phyloP scores from a whole-genome alignment of 2,329 filamentous ascomycete species.

The Teratosphaeria epicoccoides region DNA sequence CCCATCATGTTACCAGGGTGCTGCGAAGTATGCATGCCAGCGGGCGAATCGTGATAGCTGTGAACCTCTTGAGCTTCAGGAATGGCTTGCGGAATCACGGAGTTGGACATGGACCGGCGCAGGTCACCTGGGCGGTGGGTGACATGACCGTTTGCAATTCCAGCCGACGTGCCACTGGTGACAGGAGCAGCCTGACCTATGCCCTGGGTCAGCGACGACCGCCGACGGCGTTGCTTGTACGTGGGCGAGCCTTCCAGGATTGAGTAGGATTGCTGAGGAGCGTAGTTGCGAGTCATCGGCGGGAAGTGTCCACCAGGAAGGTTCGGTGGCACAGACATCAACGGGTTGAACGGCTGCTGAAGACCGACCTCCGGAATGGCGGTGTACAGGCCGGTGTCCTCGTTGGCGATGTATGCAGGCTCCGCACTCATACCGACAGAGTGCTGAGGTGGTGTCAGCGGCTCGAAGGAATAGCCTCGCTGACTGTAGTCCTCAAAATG shows the following conservation, averaged over 20 bases:
- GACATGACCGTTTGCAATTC: constrained; percentile 42
- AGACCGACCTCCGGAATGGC: constrained; percentile 81
- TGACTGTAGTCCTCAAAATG: constrained; percentile 98
- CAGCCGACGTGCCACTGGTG: constrained; percentile 35
- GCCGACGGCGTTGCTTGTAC: constrained; percentile 88
- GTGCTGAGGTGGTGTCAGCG: constrained; percentile 90
- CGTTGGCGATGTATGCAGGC: constrained; percentile 94
- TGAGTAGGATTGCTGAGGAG: constrained; percentile 71
- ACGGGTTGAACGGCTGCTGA: constrained; percentile 67
- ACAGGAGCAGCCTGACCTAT: constrained; percentile 54
- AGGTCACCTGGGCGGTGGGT: constrained; percentile 80
- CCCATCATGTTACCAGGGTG: constrained; percentile 46
- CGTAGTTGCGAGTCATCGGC: constrained; percentile 55
- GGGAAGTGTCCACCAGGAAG: constrained; percentile 70
- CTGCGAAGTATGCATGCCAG: constrained; percentile 64
- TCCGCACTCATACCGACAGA: constrained; percentile 73
- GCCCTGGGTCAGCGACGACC: constrained; percentile 69
- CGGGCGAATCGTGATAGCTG: constrained; percentile 65
- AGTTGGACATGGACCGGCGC: constrained; percentile 78
- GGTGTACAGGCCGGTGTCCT: constrained; percentile 92
- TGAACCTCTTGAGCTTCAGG: constrained; percentile 51
- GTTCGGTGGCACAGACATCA: constrained; percentile 86
- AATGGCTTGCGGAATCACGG: constrained; percentile 62
- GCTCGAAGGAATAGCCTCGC: constrained; percentile 90
- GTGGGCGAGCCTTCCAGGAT: constrained; percentile 97